Base-by-base conservation (phyloP, 192 early-diverging fungal species). In the Phlyctochytrium bullatum region DNA sequence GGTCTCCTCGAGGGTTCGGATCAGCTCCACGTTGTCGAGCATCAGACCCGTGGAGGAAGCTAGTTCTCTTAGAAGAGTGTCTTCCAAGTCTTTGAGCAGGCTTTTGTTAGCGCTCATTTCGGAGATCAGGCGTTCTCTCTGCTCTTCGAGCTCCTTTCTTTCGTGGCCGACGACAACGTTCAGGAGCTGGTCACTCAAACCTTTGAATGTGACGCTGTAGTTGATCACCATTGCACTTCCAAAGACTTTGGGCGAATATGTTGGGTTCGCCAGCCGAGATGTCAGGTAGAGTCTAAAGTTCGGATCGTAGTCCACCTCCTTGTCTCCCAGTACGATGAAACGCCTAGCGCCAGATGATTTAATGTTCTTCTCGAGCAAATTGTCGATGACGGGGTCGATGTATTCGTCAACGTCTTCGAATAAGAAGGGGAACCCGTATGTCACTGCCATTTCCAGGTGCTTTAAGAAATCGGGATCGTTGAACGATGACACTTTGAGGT, bases 351-450 rank as follows among this genome's bases (percentile, higher is more conserved):
- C 82, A 52, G 67, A 59, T 0, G 59, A 23, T 50, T 79, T 80
- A 61, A 86, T 76, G 70, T 86, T 86, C 63, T 86, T 86, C 67
- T 86, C 84, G 31, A 86, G 75, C 34, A 86, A 59, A 71, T 86
- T 86, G 71, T 86, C 84, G 61, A 86, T 86, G 1, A 86, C 84
- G 0, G 84, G 84, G 69, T 86, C 84, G 59, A 86, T 86, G 72
- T 86, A 86, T 62, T 86, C 84, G 67, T 86, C 84, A 2, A 86
- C 84, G 60, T 86, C 84, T 71, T 86, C 84, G 68, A 86, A 86
- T 14, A 86, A 59, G 74, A 83, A 86, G 28, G 84, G 84, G 61
- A 86, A 86, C 27, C 84, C 84, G 63, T 86, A 86, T 3, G 84
- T 86, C 10, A 86, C 71, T 0, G 84, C 81, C 84, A 86, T 86